Conservation (phyloP, 1,139 yeast species). For the Hansenula sp. region DNA sequence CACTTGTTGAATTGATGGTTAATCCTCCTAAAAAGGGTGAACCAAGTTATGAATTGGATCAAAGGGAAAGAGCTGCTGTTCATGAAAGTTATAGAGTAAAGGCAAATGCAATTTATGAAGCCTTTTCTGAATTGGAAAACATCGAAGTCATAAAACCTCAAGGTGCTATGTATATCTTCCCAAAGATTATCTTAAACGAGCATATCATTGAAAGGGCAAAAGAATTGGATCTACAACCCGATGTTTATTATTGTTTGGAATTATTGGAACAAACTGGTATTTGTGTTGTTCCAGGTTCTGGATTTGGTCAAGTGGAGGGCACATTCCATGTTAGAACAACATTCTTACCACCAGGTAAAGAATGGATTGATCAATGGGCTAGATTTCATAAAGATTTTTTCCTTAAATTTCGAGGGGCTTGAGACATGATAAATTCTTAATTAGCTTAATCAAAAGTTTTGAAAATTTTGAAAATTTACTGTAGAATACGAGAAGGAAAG, state of each 20-base stretch:
- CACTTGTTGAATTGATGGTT: constrained; percentile 86
- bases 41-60: constrained; percentile 66
- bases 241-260: constrained; percentile 83
- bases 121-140: constrained; percentile 76
- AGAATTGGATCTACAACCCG: constrained; percentile 55
- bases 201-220: constrained; percentile 62
- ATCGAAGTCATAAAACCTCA: constrained; percentile 82
- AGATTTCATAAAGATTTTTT: constrained; percentile 73
- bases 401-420: constrained; percentile 39
- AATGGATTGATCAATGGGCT: constrained; percentile 78
- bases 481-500: no score
- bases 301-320: constrained; percentile 88
- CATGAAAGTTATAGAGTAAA: constrained; percentile 60
- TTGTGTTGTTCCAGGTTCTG: constrained; percentile 96
- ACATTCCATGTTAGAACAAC: constrained; percentile 94
- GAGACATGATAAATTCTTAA: no score
- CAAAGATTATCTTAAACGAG: constrained; percentile 60
- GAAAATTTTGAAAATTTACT: no score
- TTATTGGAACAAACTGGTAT: constrained; percentile 88
- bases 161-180: constrained; percentile 98
- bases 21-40: constrained; percentile 84
- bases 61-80: constrained; percentile 56
- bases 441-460: no score
- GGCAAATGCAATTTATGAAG: constrained; percentile 58
- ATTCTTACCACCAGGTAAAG: constrained; percentile 90